Conservation (phyloP, 352 stramenopile species). For the Thraustochytrium sp. region DNA sequence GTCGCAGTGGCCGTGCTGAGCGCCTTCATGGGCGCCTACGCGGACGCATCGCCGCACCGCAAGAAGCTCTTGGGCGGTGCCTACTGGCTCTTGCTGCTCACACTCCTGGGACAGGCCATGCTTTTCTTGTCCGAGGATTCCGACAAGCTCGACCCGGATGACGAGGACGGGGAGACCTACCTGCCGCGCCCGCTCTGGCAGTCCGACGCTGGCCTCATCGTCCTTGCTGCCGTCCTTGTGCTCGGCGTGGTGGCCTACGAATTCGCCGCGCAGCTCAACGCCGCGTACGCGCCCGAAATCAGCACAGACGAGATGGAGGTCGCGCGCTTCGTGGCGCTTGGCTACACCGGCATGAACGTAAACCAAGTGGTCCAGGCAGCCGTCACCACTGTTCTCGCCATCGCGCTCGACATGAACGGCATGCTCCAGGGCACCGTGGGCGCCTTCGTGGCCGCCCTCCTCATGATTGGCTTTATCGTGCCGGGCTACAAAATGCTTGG, state of each 20-base stretch:
- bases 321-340: background rate
- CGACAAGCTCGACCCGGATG: background rate
- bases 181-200: background rate
- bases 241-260: background rate
- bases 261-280: background rate
- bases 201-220: background rate
- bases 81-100: background rate
- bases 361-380: background rate
- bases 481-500: background rate
- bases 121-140: conserved; percentile 10
- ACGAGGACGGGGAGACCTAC: background rate
- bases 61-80: background rate
- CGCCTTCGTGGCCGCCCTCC: background rate
- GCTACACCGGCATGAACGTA: background rate
- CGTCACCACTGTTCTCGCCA: background rate
- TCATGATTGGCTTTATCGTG: background rate
- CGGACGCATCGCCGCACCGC: background rate
- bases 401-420: background rate
- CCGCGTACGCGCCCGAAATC: background rate
- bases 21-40: background rate
- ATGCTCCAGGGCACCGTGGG: background rate
- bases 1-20: background rate
- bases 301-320: background rate
- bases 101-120: background rate
- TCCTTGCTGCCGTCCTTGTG: background rate